Evolutionary conservation across 192 early-diverging fungal genomes (phyloP).

Genomic region (Kickxella alabastrina): DNA sequence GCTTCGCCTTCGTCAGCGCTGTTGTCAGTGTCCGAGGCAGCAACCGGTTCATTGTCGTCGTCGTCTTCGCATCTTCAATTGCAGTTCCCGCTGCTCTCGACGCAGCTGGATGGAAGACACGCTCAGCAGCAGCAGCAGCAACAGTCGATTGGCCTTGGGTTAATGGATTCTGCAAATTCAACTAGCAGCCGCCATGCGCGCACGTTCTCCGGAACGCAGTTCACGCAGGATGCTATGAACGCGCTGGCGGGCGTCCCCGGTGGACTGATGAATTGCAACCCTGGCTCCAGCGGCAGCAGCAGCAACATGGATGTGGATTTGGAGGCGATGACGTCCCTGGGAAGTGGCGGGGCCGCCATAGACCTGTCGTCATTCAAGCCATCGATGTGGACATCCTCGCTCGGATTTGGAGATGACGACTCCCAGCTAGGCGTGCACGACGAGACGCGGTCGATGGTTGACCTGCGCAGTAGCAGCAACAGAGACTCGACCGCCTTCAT

Average conservation of each 20-base stretch:
- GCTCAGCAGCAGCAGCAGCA: not conserved
- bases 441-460: slow-evolving; percentile 39
- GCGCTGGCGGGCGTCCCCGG: slow-evolving; percentile 12
- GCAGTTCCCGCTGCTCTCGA: slow-evolving; percentile 2
- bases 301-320: slow-evolving; percentile 25
- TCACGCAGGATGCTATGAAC: slow-evolving; percentile 24
- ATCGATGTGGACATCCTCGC: slow-evolving; percentile 25
- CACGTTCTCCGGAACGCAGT: slow-evolving; percentile 32
- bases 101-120: not conserved
- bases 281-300: too few relatives aligned
- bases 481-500: slow-evolving; percentile 1
- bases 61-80: too few relatives aligned
- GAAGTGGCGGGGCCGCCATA: slow-evolving; percentile 11
- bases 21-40: slow-evolving; percentile 18
- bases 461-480: slow-evolving; percentile 14
- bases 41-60: too few relatives aligned
- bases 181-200: slow-evolving; percentile 17
- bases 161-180: not conserved
- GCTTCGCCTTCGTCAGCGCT: slow-evolving; percentile 2
- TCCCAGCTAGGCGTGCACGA: slow-evolving; percentile 12
- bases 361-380: slow-evolving; percentile 40
- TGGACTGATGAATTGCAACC: slow-evolving; percentile 12
- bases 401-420: slow-evolving; percentile 7
- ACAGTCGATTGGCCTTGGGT: not conserved
- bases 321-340: slow-evolving; percentile 40